A percentile compares a stretch with the other conserved stretches of the same genome.
These are phyloP conservation scores for Chenopodium berlandieri DNA, from an alignment of 148 eudicot genomes.

Conservation along the genomic window DNA sequence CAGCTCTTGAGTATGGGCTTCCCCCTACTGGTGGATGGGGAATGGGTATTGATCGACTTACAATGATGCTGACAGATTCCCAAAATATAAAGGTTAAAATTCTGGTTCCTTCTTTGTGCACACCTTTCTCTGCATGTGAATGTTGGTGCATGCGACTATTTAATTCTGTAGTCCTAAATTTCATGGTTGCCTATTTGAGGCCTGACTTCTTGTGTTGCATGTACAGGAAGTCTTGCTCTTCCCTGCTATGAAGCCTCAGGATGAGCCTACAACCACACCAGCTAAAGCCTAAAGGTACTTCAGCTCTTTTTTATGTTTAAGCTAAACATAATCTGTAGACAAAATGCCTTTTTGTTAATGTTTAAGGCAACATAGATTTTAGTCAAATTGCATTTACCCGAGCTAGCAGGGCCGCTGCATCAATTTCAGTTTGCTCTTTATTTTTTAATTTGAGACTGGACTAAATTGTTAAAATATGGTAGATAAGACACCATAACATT, in stretches of 20 bases:
- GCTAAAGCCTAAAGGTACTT: slow-evolving; percentile 56
- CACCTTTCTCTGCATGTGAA: neutral
- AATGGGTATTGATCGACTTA: slow-evolving; percentile 77
- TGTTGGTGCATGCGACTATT: neutral
- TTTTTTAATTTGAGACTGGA: neutral
- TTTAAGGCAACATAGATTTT: neutral
- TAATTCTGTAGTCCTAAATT: neutral
- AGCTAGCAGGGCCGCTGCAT: neutral
- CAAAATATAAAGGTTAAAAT: slow-evolving; percentile 81
- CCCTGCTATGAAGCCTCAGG: slow-evolving; percentile 96
- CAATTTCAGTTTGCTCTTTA: neutral
- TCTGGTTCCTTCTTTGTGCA: neutral
- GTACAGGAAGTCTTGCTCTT: slow-evolving; percentile 87
- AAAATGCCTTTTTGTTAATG: neutral
- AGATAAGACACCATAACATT: neutral
- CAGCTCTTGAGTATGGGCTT: slow-evolving; percentile 84
- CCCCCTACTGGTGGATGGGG: slow-evolving; percentile 99
- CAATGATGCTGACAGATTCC: slow-evolving; percentile 89
- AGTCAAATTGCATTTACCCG: neutral
- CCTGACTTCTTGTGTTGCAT: slow-evolving; percentile 1
- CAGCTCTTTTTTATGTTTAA: neutral
- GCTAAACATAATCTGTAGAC: neutral
- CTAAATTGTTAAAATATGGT: neutral
- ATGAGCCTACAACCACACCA: slow-evolving; percentile 49
- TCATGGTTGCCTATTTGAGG: neutral